Conservation (phyloP, 768 basidiomycete genomes). For the Suillus alpinus region DNA sequence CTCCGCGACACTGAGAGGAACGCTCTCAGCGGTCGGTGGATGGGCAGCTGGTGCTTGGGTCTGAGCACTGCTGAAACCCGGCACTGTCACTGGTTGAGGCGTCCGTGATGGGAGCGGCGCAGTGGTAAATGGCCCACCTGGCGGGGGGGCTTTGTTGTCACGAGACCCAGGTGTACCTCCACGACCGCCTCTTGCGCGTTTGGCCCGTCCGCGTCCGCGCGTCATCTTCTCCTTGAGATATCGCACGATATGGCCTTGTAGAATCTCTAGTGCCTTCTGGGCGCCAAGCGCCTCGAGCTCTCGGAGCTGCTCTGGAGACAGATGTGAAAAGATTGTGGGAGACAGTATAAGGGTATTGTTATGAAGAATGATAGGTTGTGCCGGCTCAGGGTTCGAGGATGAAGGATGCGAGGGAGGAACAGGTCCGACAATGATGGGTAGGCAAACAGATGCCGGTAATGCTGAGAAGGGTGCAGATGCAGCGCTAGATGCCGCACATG, state of each 20-base stretch:
- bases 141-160: background rate
- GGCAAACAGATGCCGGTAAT: conserved; percentile 46
- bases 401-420: conserved; percentile 62
- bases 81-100: conserved; percentile 9
- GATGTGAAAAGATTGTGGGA: conserved; percentile 78
- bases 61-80: conserved; percentile 3
- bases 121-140: conserved; percentile 43
- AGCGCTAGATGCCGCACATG: conserved; percentile 10
- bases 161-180: conserved; percentile 1
- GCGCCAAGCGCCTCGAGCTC: conserved; percentile 81
- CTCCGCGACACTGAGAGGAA: conserved; percentile 15
- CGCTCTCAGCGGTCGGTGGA: conserved; percentile 17
- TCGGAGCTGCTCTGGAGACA: conserved; percentile 68
- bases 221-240: conserved; percentile 73
- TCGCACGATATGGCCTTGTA: conserved; percentile 83
- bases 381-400: conserved; percentile 41
- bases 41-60: background rate
- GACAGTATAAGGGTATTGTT: conserved; percentile 82
- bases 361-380: conserved; percentile 72
- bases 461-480: conserved; percentile 26
- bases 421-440: conserved; percentile 77
- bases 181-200: conserved; percentile 11
- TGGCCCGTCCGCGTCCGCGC: conserved; percentile 21
- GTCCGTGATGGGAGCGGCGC: conserved; percentile 34
- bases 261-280: conserved; percentile 72